A percentile compares a stretch with the other conserved stretches of the same genome.
phyloP scores from a whole-genome alignment of 345 rosid species.

The Syzygium aqueum region DNA sequence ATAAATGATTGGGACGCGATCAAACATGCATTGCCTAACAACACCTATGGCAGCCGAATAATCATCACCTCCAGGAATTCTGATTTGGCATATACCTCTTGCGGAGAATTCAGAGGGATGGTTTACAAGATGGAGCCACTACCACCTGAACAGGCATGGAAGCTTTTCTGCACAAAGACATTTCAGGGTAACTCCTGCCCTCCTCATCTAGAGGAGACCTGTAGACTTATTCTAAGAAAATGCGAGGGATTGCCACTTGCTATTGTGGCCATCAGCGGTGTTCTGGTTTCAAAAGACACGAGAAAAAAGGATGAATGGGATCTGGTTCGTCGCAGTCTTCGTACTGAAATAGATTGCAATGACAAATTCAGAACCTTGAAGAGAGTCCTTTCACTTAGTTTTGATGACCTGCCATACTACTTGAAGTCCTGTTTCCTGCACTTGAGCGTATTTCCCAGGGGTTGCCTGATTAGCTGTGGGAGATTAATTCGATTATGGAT shows the following conservation, averaged over 20 bases:
- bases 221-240: slow-evolving; percentile 14
- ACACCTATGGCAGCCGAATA: slow-evolving; percentile 14
- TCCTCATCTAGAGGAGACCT: slow-evolving; percentile 15
- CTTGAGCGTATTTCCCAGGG: slow-evolving; percentile 33
- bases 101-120: slow-evolving; percentile 8
- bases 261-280: slow-evolving; percentile 39
- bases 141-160: slow-evolving; percentile 13
- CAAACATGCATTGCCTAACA: slow-evolving; percentile 19
- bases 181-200: slow-evolving; percentile 21
- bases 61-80: slow-evolving; percentile 21
- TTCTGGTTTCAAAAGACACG: slow-evolving; percentile 20
- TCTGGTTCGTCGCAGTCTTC: slow-evolving; percentile 13
- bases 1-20: slow-evolving; percentile 20
- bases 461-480: slow-evolving; percentile 5
- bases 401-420: slow-evolving; percentile 31
- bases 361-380: slow-evolving; percentile 12
- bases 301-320: slow-evolving; percentile 26
- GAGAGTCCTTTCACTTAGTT: slow-evolving; percentile 31
- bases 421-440: slow-evolving; percentile 34
- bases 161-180: slow-evolving; percentile 23
- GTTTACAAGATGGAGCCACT: slow-evolving; percentile 20
- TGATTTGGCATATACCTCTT: slow-evolving; percentile 7
- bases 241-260: slow-evolving; percentile 40
- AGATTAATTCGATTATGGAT: slow-evolving; percentile 32
- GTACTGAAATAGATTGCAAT: slow-evolving; percentile 22